A percentile compares a stretch with the other conserved stretches of the same genome.
Conservation (phyloP, 441 rosid species). For the Gossypium aridum region DNA sequence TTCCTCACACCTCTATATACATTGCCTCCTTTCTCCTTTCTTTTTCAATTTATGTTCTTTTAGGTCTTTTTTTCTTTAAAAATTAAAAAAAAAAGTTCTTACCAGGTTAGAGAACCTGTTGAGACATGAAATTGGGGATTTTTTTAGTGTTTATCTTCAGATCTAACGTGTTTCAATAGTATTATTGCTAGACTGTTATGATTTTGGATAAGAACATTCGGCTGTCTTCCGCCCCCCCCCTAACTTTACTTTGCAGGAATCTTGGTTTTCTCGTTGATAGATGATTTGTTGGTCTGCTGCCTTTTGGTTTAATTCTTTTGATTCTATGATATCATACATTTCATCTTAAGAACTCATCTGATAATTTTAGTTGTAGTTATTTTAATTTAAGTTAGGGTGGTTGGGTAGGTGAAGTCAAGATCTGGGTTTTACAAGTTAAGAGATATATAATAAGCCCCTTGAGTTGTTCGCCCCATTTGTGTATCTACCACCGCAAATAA, state of each 20-base stretch:
- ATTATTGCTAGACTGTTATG: not conserved
- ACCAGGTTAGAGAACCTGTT: not conserved
- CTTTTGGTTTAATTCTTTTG: not conserved
- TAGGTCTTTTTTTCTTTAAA: not conserved
- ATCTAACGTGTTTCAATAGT: not conserved
- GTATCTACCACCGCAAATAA: constrained; percentile 1
- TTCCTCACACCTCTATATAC: not conserved
- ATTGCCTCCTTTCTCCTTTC: not conserved
- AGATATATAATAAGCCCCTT: constrained; percentile 9
- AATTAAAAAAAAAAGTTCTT: not conserved
- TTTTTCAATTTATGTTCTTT: not conserved
- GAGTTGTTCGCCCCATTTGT: constrained; percentile 7
- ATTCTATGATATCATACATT: not conserved
- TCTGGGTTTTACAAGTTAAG: constrained; percentile 6
- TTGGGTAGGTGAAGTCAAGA: constrained; percentile 17
- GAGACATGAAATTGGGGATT: not conserved
- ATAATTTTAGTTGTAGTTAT: not conserved
- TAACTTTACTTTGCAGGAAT: not conserved
- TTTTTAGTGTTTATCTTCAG: not conserved
- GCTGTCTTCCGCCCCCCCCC: not conserved
- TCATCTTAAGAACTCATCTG: not conserved
- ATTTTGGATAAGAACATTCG: not conserved
- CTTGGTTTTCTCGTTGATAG: not conserved
- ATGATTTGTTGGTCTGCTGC: not conserved
- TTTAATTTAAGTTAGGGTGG: not conserved